Evolutionary conservation across 1,284 basidiomycete genomes (phyloP).

Genomic region (Cystobasidium pallidum): DNA sequence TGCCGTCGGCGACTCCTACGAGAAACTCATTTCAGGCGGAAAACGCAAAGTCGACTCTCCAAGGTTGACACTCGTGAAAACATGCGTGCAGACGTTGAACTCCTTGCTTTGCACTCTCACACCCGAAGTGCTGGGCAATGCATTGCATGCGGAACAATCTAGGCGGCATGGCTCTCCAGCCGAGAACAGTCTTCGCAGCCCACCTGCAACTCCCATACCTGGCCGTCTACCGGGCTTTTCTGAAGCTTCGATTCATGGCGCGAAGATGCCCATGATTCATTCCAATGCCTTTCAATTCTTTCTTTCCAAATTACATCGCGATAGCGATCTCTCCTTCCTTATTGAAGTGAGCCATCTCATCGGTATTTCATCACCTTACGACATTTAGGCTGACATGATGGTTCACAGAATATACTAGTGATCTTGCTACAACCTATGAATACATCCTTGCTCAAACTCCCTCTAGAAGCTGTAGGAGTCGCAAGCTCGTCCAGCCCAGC

Average conservation of each 20-base stretch:
- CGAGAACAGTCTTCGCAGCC: conserved; percentile 56
- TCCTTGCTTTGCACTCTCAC: conserved; percentile 16
- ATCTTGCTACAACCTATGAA: conserved; percentile 32
- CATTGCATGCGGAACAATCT: conserved; percentile 34
- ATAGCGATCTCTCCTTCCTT: conserved; percentile 82
- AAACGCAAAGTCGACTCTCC: conserved; percentile 31
- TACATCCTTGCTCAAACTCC: conserved; percentile 32
- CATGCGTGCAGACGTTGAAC: conserved; percentile 27
- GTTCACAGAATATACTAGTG: conserved; percentile 26
- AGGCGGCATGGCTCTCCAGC: background rate
- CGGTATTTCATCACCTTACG: conserved; percentile 64
- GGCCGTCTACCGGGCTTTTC: conserved; percentile 61
- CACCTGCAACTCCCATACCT: conserved; percentile 47
- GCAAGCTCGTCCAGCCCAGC: conserved; percentile 8
- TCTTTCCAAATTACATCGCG: conserved; percentile 83
- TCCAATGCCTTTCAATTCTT: conserved; percentile 90
- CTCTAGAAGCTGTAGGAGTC: conserved; percentile 29
- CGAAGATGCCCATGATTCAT: conserved; percentile 61
- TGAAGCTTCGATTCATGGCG: background rate
- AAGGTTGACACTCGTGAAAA: conserved; percentile 30
- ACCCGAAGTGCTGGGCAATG: conserved; percentile 16
- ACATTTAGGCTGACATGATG: background rate
- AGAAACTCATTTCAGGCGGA: conserved; percentile 41
- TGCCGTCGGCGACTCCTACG: conserved; percentile 40
- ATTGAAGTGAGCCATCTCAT: conserved; percentile 71